These are phyloP conservation scores for Dendrobium huoshanense DNA, from an alignment of 106 monocot species.

Conservation along the genomic window DNA sequence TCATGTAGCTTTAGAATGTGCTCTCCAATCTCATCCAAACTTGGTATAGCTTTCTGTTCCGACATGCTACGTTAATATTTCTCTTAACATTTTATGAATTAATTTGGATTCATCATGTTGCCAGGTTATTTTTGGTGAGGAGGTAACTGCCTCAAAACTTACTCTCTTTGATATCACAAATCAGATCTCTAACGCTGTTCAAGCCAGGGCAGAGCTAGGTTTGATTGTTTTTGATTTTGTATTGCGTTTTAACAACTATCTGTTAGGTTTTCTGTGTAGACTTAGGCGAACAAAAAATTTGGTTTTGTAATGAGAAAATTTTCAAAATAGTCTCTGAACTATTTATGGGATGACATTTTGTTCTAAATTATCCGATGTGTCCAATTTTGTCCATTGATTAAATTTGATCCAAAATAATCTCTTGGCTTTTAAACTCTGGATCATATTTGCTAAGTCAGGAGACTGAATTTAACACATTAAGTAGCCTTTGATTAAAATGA, in stretches of 20 bases:
- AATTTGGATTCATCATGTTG: neutral
- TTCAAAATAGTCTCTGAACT: too few species aligned
- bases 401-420: too few species aligned
- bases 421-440: too few species aligned
- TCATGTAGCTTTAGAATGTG: constrained; percentile 77
- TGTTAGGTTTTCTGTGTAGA: neutral
- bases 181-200: constrained; percentile 48
- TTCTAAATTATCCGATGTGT: too few species aligned
- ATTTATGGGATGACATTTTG: too few species aligned
- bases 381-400: too few species aligned
- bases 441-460: too few species aligned
- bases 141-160: constrained; percentile 50
- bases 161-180: constrained; percentile 53
- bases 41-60: constrained; percentile 32
- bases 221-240: neutral
- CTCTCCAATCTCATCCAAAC: constrained; percentile 75
- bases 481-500: too few species aligned
- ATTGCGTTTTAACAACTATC: neutral
- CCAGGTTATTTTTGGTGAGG: constrained; percentile 68
- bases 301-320: too few species aligned
- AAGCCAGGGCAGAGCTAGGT: constrained; percentile 50
- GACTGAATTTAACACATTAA: too few species aligned
- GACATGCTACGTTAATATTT: neutral
- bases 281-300: too few species aligned
- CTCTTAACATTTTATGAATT: neutral